Evolutionary conservation across 208 protist species (phyloP), one percentile per base, ranked within the genome.

Genomic region (Acanthamoeba sp.): DNA sequence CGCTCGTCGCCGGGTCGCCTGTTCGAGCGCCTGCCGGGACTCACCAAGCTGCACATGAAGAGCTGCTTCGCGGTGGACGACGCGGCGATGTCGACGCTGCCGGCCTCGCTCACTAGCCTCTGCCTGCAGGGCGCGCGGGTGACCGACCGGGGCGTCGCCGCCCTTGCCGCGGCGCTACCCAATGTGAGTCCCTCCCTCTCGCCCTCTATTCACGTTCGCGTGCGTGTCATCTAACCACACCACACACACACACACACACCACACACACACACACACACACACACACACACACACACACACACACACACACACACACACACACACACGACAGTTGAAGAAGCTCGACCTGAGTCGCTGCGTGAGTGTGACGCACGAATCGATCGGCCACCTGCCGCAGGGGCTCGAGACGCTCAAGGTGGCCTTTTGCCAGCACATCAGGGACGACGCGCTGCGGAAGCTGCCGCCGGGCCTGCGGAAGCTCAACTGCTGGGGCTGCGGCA

Each of bases 341-440:
- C 71, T 82, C 40, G 71, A 82, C 27, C 36, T 82, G 38, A 82
- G 71, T 24, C 71, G 71, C 34, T 82, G 71, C 71, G 38, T 82
- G 36, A 32, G n/a, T 14, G 71, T 82, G 40, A 82, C 71, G 0
- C 40, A 40, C 36, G 71, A 27, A 20, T 82, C 71, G 71, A 82
- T 82, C 36, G 71, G 10, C 0, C 40, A 40, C 9, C 27, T 82
- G 24, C 71, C 71, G 71, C 71, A 48, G 71, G 71, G 71, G 40
- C 71, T 82, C 71, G 71, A 82, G 40, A 38, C 27, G 32, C 80
- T 89, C 50, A 42, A 59, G 18, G 18, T 89, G 50, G 52, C 50
- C 80, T 89, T 89, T 27, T 89, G 80, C 50, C 52, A 89, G 29
- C 80, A 89, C 80, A 34, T 89, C 52, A 55, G 45, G n/a, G 80